These are phyloP conservation scores for Erythrophleum ivorense DNA, from an alignment of 331 rosid genomes.

Conservation along the genomic window DNA sequence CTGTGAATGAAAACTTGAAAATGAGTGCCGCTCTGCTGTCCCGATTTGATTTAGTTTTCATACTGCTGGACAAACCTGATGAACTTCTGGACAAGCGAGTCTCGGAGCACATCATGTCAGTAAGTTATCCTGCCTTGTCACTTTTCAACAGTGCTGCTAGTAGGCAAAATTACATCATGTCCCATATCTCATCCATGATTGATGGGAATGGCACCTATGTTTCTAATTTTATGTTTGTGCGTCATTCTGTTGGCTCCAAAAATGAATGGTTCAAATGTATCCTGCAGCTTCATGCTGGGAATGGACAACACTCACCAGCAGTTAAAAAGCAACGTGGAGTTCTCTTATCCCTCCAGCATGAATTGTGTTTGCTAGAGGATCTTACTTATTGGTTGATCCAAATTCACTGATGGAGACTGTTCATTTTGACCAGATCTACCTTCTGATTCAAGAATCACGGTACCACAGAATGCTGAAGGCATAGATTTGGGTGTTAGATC, in stretches of 20 bases:
- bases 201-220: slow-evolving; percentile 20
- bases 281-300: slow-evolving; percentile 83
- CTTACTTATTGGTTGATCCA: slow-evolving; percentile 30
- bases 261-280: slow-evolving; percentile 40
- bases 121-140: slow-evolving; percentile 54
- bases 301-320: slow-evolving; percentile 62
- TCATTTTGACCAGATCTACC: slow-evolving; percentile 46
- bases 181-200: slow-evolving; percentile 43
- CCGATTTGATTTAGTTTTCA: slow-evolving; percentile 91
- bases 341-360: slow-evolving; percentile 31
- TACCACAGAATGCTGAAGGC: slow-evolving; percentile 55
- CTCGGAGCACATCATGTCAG: slow-evolving; percentile 96
- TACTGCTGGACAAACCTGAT: slow-evolving; percentile 94
- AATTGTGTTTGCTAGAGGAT: slow-evolving; percentile 34
- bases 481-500: slow-evolving; percentile 51
- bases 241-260: slow-evolving; percentile 32
- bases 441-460: slow-evolving; percentile 52
- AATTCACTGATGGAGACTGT: slow-evolving; percentile 28
- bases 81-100: slow-evolving; percentile 91
- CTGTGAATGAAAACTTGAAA: slow-evolving; percentile 96
- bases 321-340: slow-evolving; percentile 72
- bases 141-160: slow-evolving; percentile 25
- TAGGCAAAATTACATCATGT: slow-evolving; percentile 1
- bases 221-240: slow-evolving; percentile 30
- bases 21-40: slow-evolving; percentile 91